Evolutionary conservation across 345 rosid genomes (phyloP).

Genomic region (Murraya koenigii): DNA sequence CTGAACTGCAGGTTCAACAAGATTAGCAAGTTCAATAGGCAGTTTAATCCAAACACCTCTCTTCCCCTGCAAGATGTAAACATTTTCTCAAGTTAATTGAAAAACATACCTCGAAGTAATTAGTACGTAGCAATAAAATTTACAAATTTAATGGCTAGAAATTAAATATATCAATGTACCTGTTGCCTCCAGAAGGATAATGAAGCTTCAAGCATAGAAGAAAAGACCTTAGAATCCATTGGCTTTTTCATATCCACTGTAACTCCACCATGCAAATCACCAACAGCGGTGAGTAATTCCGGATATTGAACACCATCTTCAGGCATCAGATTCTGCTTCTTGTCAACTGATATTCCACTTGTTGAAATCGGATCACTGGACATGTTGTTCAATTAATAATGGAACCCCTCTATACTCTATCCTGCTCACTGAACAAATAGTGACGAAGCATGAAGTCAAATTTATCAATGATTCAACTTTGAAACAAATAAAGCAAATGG

Average conservation of each 20-base stretch:
- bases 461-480: not conserved
- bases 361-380: constrained; percentile 9
- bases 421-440: constrained; percentile 6
- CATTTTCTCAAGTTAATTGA: not conserved
- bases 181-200: constrained; percentile 44
- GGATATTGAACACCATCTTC: constrained; percentile 21
- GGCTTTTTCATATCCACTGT: constrained; percentile 35
- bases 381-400: constrained; percentile 4
- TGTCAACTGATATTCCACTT: constrained; percentile 10
- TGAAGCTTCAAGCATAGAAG: constrained; percentile 48
- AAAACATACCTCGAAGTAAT: not conserved
- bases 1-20: constrained; percentile 50
- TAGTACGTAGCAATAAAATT: constrained; percentile 39
- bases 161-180: constrained; percentile 26
- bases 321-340: constrained; percentile 11
- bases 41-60: constrained; percentile 73
- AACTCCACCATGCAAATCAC: constrained; percentile 57
- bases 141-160: constrained; percentile 4
- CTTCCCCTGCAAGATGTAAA: constrained; percentile 48
- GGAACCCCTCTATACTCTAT: not conserved
- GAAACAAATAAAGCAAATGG: not conserved
- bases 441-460: not conserved
- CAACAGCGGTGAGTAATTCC: constrained; percentile 34
- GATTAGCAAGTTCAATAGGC: constrained; percentile 45
- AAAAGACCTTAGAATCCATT: constrained; percentile 44